Evolutionary conservation across 1,139 yeast genomes (phyloP).

Genomic region (Meyerozyma guilliermondii): DNA sequence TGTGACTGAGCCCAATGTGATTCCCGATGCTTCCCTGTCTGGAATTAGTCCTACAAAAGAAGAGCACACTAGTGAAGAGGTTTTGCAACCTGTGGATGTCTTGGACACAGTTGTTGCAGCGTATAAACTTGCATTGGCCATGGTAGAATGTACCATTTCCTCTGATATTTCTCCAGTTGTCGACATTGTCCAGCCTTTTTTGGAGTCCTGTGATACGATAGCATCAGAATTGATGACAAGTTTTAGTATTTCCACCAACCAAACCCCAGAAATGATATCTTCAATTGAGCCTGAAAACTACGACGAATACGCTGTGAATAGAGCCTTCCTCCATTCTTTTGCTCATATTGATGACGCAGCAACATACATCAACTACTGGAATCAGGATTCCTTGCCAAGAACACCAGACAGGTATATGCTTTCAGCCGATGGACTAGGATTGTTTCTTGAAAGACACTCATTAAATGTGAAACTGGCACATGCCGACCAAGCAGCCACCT

Average conservation of each 20-base stretch:
- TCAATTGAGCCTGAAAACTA: slow-evolving; percentile 20
- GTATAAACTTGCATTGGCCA: slow-evolving; percentile 26
- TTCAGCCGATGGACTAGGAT: slow-evolving; percentile 42
- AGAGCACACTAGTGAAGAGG: slow-evolving; percentile 22
- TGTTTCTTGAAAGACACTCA: slow-evolving; percentile 35
- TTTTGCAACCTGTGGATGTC: slow-evolving; percentile 35
- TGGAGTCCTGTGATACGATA: slow-evolving; percentile 17
- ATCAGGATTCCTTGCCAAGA: slow-evolving; percentile 16
- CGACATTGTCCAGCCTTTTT: slow-evolving; percentile 13
- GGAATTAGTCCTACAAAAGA: slow-evolving; percentile 8
- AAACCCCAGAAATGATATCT: slow-evolving; percentile 21
- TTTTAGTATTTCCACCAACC: slow-evolving; percentile 18
- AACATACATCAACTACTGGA: slow-evolving; percentile 23
- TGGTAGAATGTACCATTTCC: slow-evolving; percentile 20
- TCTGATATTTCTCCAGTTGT: slow-evolving; percentile 2
- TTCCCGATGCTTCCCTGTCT: slow-evolving; percentile 2
- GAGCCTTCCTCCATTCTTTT: slow-evolving; percentile 20
- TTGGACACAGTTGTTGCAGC: slow-evolving; percentile 31
- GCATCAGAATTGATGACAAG: slow-evolving; percentile 18
- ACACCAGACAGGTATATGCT: slow-evolving; percentile 32
- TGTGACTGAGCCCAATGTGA: neutral
- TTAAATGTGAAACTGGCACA: slow-evolving; percentile 11
- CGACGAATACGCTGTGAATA: slow-evolving; percentile 20
- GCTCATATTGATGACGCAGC: slow-evolving; percentile 11
- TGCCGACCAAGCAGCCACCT: slow-evolving; percentile 8